These are phyloP conservation scores for Plasmodium coatneyi DNA, from an alignment of 169 alveolate genomes.

Conservation along the genomic window DNA sequence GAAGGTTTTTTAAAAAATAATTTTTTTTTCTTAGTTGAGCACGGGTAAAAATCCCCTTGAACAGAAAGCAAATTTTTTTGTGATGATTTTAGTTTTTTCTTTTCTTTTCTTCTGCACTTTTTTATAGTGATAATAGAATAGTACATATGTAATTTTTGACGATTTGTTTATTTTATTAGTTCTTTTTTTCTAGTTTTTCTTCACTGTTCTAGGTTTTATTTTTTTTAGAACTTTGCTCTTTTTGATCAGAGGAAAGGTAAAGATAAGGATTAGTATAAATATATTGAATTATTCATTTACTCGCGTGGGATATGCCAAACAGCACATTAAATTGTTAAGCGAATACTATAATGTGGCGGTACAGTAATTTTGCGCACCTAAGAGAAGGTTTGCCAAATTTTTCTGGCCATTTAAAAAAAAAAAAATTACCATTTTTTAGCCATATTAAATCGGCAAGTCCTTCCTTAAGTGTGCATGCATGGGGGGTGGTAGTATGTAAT, in stretches of 20 bases:
- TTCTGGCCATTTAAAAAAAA: background rate
- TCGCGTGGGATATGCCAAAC: background rate
- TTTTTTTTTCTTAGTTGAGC: background rate
- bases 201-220: background rate
- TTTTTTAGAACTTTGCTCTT: background rate
- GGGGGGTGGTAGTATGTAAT: background rate
- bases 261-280: background rate
- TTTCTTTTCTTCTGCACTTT: background rate
- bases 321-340: background rate
- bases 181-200: background rate
- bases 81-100: background rate
- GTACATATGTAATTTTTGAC: background rate
- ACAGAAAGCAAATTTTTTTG: background rate
- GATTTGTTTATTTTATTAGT: background rate
- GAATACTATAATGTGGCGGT: background rate
- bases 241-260: background rate
- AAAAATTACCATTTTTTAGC: background rate
- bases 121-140: background rate
- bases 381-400: background rate
- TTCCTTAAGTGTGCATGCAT: constrained; percentile 29
- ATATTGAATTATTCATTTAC: background rate
- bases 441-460: background rate
- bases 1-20: background rate
- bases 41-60: background rate
- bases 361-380: background rate